These are phyloP conservation scores for Wallacemonas sp. DNA, from an alignment of 208 protist genomes.

Conservation along the genomic window DNA sequence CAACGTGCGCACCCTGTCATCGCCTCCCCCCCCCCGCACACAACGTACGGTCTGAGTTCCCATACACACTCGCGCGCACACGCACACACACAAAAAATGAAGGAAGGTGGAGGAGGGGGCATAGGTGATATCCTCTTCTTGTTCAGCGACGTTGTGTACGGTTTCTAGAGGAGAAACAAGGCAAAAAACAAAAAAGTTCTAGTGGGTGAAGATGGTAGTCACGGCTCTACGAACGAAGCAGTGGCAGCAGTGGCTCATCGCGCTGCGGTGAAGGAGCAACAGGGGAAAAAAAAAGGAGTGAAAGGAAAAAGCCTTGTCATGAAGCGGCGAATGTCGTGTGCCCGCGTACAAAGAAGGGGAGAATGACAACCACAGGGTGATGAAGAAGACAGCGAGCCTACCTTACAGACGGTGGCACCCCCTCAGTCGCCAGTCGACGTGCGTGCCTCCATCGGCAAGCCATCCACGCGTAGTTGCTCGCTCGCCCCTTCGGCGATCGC, in stretches of 20 bases:
- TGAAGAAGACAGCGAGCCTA: constrained; percentile 12
- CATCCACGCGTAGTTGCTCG: background rate
- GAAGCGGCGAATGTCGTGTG: background rate
- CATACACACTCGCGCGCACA: too few species aligned
- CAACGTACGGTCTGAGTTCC: too few species aligned
- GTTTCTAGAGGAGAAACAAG: background rate
- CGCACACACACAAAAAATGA: constrained; percentile 1
- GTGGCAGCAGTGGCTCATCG: too few species aligned
- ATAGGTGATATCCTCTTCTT: too few species aligned
- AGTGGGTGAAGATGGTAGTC: too few species aligned
- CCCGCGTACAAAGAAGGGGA: constrained; percentile 1
- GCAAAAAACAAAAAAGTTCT: too few species aligned
- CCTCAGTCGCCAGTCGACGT: constrained; percentile 13
- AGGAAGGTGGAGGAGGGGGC: too few species aligned
- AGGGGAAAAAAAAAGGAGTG: constrained; percentile 11
- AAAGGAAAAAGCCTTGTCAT: constrained; percentile 12
- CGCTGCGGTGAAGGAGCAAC: too few species aligned
- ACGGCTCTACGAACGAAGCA: too few species aligned
- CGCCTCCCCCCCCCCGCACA: too few species aligned
- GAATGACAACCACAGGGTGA: constrained; percentile 11
- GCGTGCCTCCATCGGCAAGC: background rate
- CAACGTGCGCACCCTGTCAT: too few species aligned
- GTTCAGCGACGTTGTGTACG: too few species aligned
- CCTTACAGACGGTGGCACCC: background rate
- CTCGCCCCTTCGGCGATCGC: constrained; percentile 28